phyloP scores from a whole-genome alignment of 805 yeast genomes.

The Middelhovenomyces tepae region DNA sequence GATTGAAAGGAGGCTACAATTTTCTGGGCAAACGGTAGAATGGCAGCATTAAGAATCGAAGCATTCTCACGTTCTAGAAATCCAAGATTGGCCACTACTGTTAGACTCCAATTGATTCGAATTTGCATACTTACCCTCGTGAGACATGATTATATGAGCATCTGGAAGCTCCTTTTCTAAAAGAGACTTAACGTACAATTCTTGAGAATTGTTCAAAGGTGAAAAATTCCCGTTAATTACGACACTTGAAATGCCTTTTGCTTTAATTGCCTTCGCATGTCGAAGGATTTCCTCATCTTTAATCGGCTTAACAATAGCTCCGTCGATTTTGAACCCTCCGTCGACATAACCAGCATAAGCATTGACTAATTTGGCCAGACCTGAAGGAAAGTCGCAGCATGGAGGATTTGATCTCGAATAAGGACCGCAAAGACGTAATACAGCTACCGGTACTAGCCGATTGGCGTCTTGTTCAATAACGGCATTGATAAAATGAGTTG shows the following conservation, averaged over 20 bases:
- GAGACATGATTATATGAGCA: conserved; percentile 32
- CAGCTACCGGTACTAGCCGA: conserved; percentile 37
- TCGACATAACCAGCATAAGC: too few species aligned
- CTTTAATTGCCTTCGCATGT: too few species aligned
- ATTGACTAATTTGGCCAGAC: too few species aligned
- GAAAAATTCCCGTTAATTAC: too few species aligned
- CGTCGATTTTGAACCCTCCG: too few species aligned
- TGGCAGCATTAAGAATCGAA: conserved; percentile 39
- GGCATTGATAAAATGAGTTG: conserved; percentile 45
- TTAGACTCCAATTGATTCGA: too few species aligned
- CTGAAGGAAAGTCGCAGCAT: conserved; percentile 38
- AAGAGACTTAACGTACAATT: too few species aligned
- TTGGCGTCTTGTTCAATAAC: conserved; percentile 39
- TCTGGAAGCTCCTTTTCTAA: conserved; percentile 30
- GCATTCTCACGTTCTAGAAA: conserved; percentile 41
- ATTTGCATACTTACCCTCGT: too few species aligned
- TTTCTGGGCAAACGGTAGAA: conserved; percentile 34
- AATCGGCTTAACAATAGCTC: too few species aligned
- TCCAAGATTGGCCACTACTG: conserved; percentile 39
- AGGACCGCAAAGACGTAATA: conserved; percentile 38
- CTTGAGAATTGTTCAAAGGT: too few species aligned
- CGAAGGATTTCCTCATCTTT: too few species aligned
- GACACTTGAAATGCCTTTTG: too few species aligned
- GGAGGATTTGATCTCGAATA: conserved; percentile 33
- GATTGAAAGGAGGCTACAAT: conserved; percentile 33